Conservation (phyloP, 352 stramenopile genomes). For the Phytophthora cactorum region DNA sequence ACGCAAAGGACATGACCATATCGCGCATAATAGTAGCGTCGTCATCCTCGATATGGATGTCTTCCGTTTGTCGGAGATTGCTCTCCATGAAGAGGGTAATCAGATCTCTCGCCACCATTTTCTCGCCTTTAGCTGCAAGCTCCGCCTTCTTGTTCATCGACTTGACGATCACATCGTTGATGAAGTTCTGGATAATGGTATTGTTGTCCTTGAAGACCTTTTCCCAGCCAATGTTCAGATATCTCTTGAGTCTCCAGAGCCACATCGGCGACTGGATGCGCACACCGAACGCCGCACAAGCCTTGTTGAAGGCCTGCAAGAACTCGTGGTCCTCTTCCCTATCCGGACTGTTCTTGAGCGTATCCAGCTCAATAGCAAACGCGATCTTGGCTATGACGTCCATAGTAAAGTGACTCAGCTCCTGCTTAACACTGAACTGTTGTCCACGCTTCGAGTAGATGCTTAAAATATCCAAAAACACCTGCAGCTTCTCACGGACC, state of each 20-base stretch:
- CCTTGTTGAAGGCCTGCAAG: conserved; percentile 49
- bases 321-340: conserved; percentile 52
- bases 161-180: conserved; percentile 53
- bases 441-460: conserved; percentile 22
- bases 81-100: conserved; percentile 51
- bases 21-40: conserved; percentile 60
- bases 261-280: conserved; percentile 42
- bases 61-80: conserved; percentile 33
- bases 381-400: conserved; percentile 69
- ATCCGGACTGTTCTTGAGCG: conserved; percentile 37
- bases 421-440: conserved; percentile 45
- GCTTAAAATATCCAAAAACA: conserved; percentile 35
- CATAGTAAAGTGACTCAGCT: conserved; percentile 65
- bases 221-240: conserved; percentile 47
- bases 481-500: conserved; percentile 31
- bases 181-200: conserved; percentile 47
- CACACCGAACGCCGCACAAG: conserved; percentile 36
- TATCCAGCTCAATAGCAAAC: conserved; percentile 54
- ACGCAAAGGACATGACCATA: conserved; percentile 78
- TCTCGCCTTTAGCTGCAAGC: conserved; percentile 51
- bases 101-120: conserved; percentile 51
- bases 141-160: conserved; percentile 50
- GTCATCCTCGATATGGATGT: conserved; percentile 31
- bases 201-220: conserved; percentile 43
- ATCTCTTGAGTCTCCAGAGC: conserved; percentile 42